A percentile compares a stretch with the other conserved stretches of the same genome.
Evolutionary conservation across 2,329 filamentous ascomycete genomes (phyloP).

Genomic region (Dothideomycetes sp.): DNA sequence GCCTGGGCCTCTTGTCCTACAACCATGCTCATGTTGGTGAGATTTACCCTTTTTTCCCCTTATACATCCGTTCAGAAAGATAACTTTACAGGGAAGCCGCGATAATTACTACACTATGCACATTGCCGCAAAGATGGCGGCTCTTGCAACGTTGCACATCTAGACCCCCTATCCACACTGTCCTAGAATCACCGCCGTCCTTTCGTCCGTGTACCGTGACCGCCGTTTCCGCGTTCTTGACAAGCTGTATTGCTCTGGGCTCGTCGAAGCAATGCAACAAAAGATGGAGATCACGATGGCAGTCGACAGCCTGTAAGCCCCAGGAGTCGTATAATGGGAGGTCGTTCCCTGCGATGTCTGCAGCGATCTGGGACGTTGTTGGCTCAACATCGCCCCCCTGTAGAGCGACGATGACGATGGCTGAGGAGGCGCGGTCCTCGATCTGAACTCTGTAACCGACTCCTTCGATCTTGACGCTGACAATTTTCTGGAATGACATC

Average conservation of each 20-base stretch:
- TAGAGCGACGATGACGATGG: background rate
- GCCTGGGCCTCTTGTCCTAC: too few relatives aligned
- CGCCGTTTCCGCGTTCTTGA: background rate
- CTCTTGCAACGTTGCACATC: background rate
- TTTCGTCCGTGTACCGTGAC: constrained; percentile 2
- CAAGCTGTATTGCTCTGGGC: background rate
- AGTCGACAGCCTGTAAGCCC: background rate
- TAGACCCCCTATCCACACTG: background rate
- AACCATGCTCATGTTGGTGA: too few relatives aligned
- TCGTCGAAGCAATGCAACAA: background rate
- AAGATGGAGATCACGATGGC: constrained; percentile 1
- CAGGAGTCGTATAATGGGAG: background rate
- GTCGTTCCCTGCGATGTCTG: background rate
- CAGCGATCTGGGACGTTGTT: background rate
- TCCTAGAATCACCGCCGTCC: background rate
- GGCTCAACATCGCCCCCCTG: constrained; percentile 4
- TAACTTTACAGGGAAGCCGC: too few relatives aligned
- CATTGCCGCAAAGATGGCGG: too few relatives aligned
- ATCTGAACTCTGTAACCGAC: background rate
- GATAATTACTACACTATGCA: too few relatives aligned
- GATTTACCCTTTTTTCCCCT: too few relatives aligned
- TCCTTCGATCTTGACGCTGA: background rate
- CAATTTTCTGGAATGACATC: constrained; percentile 1
- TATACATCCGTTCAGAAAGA: too few relatives aligned
- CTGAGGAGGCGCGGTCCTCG: background rate